Percentiles rank a stretch among this genome's conserved stretches.
phyloP scores from a whole-genome alignment of 148 eudicot species.

The Agrostemma githago region DNA sequence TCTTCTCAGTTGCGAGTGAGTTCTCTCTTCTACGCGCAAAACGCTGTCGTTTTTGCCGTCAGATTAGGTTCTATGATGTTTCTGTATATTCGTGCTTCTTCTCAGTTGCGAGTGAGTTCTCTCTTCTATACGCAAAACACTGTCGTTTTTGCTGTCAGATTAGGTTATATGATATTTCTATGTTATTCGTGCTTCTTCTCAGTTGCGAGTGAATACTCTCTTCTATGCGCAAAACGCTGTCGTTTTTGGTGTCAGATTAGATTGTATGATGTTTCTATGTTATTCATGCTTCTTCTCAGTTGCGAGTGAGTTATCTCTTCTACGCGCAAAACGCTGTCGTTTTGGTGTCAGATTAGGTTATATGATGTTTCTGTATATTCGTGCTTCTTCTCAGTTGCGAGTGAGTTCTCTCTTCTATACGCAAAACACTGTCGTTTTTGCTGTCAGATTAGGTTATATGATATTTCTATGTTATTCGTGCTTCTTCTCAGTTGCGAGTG shows the following conservation, averaged over 20 bases:
- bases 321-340: too few species aligned
- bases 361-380: too few species aligned
- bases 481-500: slow-evolving; percentile 85
- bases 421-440: too few species aligned
- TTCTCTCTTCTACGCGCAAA: not conserved
- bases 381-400: slow-evolving; percentile 71
- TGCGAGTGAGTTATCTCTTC: slow-evolving; percentile 47
- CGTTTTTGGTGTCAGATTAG: too few species aligned
- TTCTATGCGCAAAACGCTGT: not conserved
- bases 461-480: too few species aligned
- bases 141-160: too few species aligned
- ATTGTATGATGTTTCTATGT: too few species aligned
- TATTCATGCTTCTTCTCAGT: slow-evolving; percentile 51
- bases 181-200: slow-evolving; percentile 44
- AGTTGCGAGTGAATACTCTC: slow-evolving; percentile 53
- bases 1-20: slow-evolving; percentile 82
- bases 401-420: slow-evolving; percentile 27
- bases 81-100: slow-evolving; percentile 31
- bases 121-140: not conserved
- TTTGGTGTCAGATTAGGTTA: too few species aligned
- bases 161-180: too few species aligned
- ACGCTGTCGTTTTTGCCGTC: too few species aligned
- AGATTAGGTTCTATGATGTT: too few species aligned
- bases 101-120: slow-evolving; percentile 66
- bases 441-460: too few species aligned